Base-by-base conservation (phyloP, 495 filamentous ascomycete genomes). In the Trichoderma asperelloides region DNA sequence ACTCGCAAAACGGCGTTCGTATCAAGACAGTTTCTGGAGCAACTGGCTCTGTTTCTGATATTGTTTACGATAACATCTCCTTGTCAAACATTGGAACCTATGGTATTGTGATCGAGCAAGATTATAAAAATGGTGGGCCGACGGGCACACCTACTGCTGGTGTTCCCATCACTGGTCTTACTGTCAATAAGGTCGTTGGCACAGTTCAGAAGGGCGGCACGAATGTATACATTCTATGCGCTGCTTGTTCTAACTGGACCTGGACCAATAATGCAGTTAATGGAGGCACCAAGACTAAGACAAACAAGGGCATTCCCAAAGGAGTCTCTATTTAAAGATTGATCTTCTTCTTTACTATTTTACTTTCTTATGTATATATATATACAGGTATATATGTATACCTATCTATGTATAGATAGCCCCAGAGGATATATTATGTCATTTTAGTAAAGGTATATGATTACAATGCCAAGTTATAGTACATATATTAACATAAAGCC, bases 61-160 rank as follows among this genome's bases (percentile, higher is more conserved):
- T 90, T 51, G 88, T 84, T 1, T 91, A 86, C 80, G 75, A 72
- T 39, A 81, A 82, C 70, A 88, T 89, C 76, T 79, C 77, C 13
- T 79, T 90, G 5, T 80, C 78, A 63, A 74, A 76, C 28, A 88
- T 89, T 72, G 76, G 79, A 60, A 80, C 82, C 30, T 87, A 89
- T 71, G 88, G 87, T 63, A 84, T 91, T 63, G 79, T 88, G 68
- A 85, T 91, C 60, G 76, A 90, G 76, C 88, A 91, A 75, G 87
- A 89, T 73, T 91, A 90, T 70, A 75, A 43, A 16, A 43, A 43
- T 43, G 41, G 41, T 43, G 85, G 78, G 87, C 85, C 82, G 2
- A 87, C 83, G 30, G 86, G 86, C n/a, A 84, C 66, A 3, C 83
- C 87, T 21, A 88, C 87, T 3, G 81, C 71, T 51, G 86, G 87